Conservation (phyloP, 1,139 yeast genomes). For the Suhomyces chickasaworum region DNA sequence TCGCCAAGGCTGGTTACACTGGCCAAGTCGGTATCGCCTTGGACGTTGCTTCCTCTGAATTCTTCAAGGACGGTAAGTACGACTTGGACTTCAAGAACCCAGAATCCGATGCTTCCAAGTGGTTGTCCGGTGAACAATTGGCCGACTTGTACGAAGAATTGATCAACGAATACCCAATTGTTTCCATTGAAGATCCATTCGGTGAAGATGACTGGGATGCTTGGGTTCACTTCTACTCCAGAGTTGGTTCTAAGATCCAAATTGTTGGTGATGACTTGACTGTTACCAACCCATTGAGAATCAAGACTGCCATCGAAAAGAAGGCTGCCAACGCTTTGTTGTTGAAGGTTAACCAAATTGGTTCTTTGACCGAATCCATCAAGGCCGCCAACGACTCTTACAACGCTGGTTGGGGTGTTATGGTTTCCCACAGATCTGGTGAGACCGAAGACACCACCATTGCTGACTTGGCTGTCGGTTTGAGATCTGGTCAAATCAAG, state of each 20-base stretch:
- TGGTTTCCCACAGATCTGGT: constrained; percentile 98
- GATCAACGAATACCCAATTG: constrained; percentile 89
- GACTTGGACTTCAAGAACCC: constrained; percentile 98
- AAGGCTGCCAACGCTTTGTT: constrained; percentile 91
- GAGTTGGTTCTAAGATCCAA: constrained; percentile 72
- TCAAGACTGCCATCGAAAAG: constrained; percentile 91
- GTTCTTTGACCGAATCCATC: constrained; percentile 88
- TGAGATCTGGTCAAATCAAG: constrained; percentile 97
- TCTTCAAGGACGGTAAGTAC: constrained; percentile 93
- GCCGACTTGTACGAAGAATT: constrained; percentile 79
- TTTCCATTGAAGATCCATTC: constrained; percentile 96
- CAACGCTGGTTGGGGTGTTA: constrained; percentile 95
- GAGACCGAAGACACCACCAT: constrained; percentile 98
- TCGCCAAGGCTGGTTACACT: constrained; percentile 88
- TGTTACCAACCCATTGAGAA: constrained; percentile 94
- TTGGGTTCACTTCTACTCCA: constrained; percentile 81
- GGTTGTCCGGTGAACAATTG: constrained; percentile 85
- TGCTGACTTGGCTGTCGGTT: constrained; percentile 95
- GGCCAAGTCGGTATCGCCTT: constrained; percentile 89
- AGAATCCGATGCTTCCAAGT: constrained; percentile 80
- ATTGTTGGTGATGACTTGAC: constrained; percentile 97
- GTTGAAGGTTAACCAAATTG: constrained; percentile 95
- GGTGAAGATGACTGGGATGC: constrained; percentile 99
- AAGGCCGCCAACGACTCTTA: constrained; percentile 90
- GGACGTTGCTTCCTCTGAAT: constrained; percentile 96